Percentiles rank a stretch among this genome's conserved stretches.
Conservation (phyloP, 2,329 filamentous ascomycete genomes). For the Hymenoscyphus albidus region DNA sequence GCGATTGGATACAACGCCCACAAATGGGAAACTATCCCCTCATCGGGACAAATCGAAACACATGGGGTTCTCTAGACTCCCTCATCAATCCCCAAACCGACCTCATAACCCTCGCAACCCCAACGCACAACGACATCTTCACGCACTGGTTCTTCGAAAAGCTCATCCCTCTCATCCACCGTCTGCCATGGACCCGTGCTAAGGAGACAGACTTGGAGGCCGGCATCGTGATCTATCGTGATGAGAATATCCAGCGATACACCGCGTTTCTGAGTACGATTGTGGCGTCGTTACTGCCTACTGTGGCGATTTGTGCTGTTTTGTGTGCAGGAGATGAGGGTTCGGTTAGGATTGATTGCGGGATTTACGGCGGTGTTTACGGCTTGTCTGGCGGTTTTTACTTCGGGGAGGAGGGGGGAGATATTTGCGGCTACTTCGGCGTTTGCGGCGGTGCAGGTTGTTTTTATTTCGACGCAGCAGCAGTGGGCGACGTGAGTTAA, state of each 20-base stretch:
- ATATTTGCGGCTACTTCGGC: conserved; percentile 22
- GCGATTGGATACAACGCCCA: conserved; percentile 5
- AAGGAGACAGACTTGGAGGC: not conserved
- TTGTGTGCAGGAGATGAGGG: conserved; percentile 7
- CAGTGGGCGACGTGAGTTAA: not conserved
- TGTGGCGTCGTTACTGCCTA: conserved; percentile 17
- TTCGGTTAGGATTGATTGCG: conserved; percentile 15
- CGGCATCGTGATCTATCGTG: conserved; percentile 1
- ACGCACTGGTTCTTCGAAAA: conserved; percentile 5
- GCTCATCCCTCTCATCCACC: not conserved
- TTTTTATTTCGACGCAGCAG: conserved; percentile 15
- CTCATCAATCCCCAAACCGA: not conserved
- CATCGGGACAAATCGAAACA: not conserved
- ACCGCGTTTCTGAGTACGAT: conserved; percentile 5
- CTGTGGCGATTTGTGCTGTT: conserved; percentile 22
- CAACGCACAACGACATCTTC: not conserved
- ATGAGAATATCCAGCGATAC: not conserved
- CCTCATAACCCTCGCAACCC: not conserved
- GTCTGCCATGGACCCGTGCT: not conserved
- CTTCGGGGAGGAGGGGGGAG: conserved; percentile 17
- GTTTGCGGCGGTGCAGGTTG: conserved; percentile 17
- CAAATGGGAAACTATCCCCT: conserved; percentile 3
- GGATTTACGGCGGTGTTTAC: conserved; percentile 22
- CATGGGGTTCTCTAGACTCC: not conserved
- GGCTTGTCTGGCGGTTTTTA: conserved; percentile 15